Base-by-base conservation (phyloP, 1,139 yeast genomes). In the Scheffersomyces cryptocercus region DNA sequence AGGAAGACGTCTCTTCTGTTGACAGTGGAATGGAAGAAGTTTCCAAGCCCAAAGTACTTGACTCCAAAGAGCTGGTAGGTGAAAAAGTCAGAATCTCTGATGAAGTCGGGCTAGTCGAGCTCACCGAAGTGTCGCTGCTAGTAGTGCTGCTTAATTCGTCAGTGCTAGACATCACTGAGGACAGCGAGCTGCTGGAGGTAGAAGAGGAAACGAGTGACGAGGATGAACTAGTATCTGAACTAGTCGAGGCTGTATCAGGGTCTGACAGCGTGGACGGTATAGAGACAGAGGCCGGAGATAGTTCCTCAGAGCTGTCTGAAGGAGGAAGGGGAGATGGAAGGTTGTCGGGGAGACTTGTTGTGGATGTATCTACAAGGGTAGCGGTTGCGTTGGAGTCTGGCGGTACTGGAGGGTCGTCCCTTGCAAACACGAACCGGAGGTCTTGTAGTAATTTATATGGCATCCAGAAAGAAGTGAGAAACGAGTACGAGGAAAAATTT, bases 151-250 rank as follows among this genome's bases (percentile, higher is more conserved):
- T 28, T 11, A 14, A 28, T 28, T 16, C 15, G 10, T 24, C 12
- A 12, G 28, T 13, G 31, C 28, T 13, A 9, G 31, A 3, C 14
- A 30, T 24, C 29, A 16, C 10, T 3, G 40, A 26, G 9, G 28
- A 15, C 24, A 32, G 29, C 14, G 40, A 33, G 34, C 35, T 36
- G 30, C 30, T 29, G 40, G 39, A 37, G 36, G 15, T 36, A 13
- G 38, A 39, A 20, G 34, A 36, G 28, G 39, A 36, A 14, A 13
- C 28, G n/a, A 28, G n/a, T 26, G 37, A 24, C 16, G 37, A 26
- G 29, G 37, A 13, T 12, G 13, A 11, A 26, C 30, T 35, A 12
- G 29, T 16, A 6, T 13, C 16, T 35, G 28, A 5, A 20, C 26
- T 20, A 20, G 26, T 20, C 26, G 8, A 20, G 26, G 26, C 7